Base-by-base conservation (phyloP, 2,329 filamentous ascomycete species). In the Penicillium sp. region DNA sequence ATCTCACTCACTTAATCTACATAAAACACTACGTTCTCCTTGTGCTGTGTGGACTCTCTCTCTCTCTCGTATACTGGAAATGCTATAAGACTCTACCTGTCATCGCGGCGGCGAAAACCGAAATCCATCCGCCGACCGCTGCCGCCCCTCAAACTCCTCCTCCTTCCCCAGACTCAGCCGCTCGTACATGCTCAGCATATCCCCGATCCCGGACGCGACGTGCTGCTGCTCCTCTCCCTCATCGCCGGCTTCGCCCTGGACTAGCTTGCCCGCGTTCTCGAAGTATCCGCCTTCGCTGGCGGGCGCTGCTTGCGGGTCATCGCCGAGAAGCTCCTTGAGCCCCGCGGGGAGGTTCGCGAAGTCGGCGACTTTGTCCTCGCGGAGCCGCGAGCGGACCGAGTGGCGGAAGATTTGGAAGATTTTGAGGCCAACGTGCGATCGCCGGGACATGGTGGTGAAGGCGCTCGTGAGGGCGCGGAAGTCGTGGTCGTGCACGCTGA, bases 371-470 rank as follows among this genome's bases (percentile, higher is more conserved):
- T 41, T 11, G 13, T 41, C 35, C 11, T 11, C 35, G 11, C 35
- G 35, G 48, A 62, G 59, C 17, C 66, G 69, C 17, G 64, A 60
- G 3, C 62, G 60, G 5, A 73, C 64, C 3, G 70, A 70, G 49
- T 68, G 62, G 15, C 69, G 65, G 58, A 74, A 74, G 19, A 73
- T 63, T 30, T 70, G 67, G 35, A 69, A 72, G 4, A 74, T 55
- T 19, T 65, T 65, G 3, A 66, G 58, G 0, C 72, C 72, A 1
- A 73, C 64, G 1, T 61, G 65, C 0, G 72, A 73, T 4, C 70
- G 65, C 17, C 56, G 63, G 17, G 70, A 65, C n/a, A 73, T 65
- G n/a, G 68, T 63, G 1, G 66, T 65, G 58, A 74, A 69, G 0
- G 71, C 65, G 29, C 67, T 67, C n/a, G 69, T 67, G 2, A 73